phyloP scores from a whole-genome alignment of 257 asterid genomes.

The Penstemon davidsonii region DNA sequence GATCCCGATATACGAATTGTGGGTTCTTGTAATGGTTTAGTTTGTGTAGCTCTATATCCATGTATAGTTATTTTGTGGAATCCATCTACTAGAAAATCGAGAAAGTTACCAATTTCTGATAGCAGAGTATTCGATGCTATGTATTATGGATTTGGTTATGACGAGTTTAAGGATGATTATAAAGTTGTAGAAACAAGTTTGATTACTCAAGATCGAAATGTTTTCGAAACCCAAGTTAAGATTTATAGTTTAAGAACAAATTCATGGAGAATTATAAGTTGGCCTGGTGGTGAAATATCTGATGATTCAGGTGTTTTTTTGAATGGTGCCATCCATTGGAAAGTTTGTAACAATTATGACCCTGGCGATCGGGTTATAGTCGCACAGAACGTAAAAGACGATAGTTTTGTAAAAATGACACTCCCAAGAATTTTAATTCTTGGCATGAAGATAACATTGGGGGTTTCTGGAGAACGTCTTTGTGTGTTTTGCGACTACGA shows the following conservation, averaged over 20 bases:
- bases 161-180: slow-evolving; percentile 30
- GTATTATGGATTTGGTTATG: too few relatives aligned
- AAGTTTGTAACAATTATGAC: neutral
- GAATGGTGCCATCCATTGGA: slow-evolving; percentile 39
- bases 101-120: too few relatives aligned
- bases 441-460: neutral
- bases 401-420: slow-evolving; percentile 1
- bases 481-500: slow-evolving; percentile 16
- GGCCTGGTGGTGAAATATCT: slow-evolving; percentile 12
- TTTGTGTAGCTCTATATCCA: too few relatives aligned
- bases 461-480: slow-evolving; percentile 25
- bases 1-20: too few relatives aligned
- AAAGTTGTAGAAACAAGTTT: slow-evolving; percentile 33
- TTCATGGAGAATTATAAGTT: slow-evolving; percentile 32
- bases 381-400: slow-evolving; percentile 25
- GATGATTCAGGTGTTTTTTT: slow-evolving; percentile 23
- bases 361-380: slow-evolving; percentile 19
- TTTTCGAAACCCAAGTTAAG: slow-evolving; percentile 15
- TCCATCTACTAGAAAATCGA: too few relatives aligned
- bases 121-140: too few relatives aligned
- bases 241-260: slow-evolving; percentile 31
- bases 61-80: too few relatives aligned
- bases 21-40: too few relatives aligned
- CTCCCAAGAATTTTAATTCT: slow-evolving; percentile 11
- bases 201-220: neutral